phyloP scores from a whole-genome alignment of 73 alveolate species.

The Paramecium sexaurelia region DNA sequence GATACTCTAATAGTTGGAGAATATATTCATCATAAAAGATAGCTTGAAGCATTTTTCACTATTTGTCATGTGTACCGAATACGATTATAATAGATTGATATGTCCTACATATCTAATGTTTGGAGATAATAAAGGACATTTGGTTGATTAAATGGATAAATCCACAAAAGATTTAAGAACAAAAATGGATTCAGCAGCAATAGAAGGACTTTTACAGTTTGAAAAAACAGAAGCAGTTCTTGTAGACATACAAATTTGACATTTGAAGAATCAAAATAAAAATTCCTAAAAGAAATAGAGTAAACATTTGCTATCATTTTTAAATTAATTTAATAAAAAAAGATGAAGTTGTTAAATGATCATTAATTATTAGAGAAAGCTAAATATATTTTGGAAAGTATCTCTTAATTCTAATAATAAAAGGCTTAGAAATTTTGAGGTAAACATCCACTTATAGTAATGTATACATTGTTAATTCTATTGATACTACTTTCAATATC shows the following conservation, averaged over 20 bases:
- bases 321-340: constrained; percentile 43
- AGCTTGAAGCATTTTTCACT: constrained; percentile 13
- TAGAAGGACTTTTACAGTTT: constrained; percentile 5
- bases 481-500: constrained; percentile 27
- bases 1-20: neutral
- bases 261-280: constrained; percentile 62
- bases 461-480: constrained; percentile 51
- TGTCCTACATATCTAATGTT: constrained; percentile 69
- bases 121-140: constrained; percentile 63
- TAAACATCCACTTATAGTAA: constrained; percentile 34
- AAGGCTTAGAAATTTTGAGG: constrained; percentile 31
- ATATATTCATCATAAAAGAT: constrained; percentile 7
- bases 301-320: constrained; percentile 44
- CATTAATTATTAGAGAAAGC: constrained; percentile 41
- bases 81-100: constrained; percentile 25
- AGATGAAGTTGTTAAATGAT: constrained; percentile 63
- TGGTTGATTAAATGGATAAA: constrained; percentile 53
- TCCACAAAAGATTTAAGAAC: constrained; percentile 52
- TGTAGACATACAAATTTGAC: constrained; percentile 62
- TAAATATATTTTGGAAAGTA: constrained; percentile 23
- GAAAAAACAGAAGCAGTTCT: constrained; percentile 66
- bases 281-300: constrained; percentile 59
- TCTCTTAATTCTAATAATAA: neutral
- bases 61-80: neutral
- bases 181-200: constrained; percentile 13